These are phyloP conservation scores for Phialophora macrospora DNA, from an alignment of 2,329 filamentous ascomycete genomes.

Conservation along the genomic window DNA sequence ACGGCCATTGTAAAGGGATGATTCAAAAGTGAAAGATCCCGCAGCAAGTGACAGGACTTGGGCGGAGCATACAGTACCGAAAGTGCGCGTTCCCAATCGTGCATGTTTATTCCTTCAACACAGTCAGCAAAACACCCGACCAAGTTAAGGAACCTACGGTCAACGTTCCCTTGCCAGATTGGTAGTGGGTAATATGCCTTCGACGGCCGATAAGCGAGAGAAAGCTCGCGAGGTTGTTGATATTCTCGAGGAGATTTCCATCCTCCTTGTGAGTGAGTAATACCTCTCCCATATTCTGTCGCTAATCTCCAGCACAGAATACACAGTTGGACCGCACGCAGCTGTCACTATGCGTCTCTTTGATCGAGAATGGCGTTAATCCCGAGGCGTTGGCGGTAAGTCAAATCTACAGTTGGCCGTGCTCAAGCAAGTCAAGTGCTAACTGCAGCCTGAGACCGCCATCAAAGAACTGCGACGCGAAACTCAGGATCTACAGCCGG, in stretches of 20 bases:
- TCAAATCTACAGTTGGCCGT: conserved; percentile 29
- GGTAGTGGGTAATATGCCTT: conserved; percentile 1
- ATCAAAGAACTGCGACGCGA: conserved; percentile 55
- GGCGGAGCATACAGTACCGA: neutral
- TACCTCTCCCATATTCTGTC: neutral
- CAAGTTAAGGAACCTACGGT: neutral
- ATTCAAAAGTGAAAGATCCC: neutral
- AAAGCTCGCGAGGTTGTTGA: conserved; percentile 58
- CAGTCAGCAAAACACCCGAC: neutral
- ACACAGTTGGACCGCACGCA: conserved; percentile 89
- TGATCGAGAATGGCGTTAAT: conserved; percentile 97
- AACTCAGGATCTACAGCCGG: conserved; percentile 41
- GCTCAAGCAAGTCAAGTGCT: conserved; percentile 11
- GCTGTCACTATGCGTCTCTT: conserved; percentile 90
- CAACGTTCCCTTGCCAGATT: neutral
- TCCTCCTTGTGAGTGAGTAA: conserved; percentile 49
- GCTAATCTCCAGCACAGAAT: conserved; percentile 64
- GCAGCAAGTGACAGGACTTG: neutral
- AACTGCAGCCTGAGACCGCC: conserved; percentile 43
- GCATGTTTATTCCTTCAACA: neutral
- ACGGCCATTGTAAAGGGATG: neutral
- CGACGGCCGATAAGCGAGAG: conserved; percentile 48
- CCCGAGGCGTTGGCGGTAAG: conserved; percentile 91
- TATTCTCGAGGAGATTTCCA: conserved; percentile 57
- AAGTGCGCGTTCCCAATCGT: neutral